Base-by-base conservation (phyloP, 306 rosid genomes). In the Quercus robur region DNA sequence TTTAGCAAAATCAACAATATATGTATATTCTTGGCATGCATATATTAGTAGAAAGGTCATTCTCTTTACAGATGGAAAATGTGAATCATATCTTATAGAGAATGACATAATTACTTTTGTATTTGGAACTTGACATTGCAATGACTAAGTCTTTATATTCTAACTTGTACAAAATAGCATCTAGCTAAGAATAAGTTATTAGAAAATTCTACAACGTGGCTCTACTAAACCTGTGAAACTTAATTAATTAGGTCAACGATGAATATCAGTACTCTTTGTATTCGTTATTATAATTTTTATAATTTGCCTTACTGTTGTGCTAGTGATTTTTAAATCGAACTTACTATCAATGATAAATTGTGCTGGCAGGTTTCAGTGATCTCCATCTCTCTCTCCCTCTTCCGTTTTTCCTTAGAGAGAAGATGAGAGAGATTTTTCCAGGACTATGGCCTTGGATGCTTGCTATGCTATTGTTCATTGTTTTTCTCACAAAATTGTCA, bases 371-470 rank as follows among this genome's bases (percentile, higher is more conserved):
- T 81, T 75, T 54, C 19, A 49, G 81, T 56, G 35, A 28, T 77
- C 81, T 77, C 58, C 54, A 57, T 46, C n/a, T 12, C 58, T 63
- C 55, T 80, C 69, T 23, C 14, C 25, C 75, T 81, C 75, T 80
- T 56, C 49, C 57, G 54, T 81, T 83, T 72, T 69, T 81, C 75
- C 80, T 55, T 75, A 18, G 52, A 46, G 52, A 46, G 81, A 86
- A 78, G 85, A 90, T 88, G 92, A 81, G 77, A 77, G 88, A 84
- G 73, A 80, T 64, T 73, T 56, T 64, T 31, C 64, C 92, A 77
- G 84, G 77, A 77, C 70, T 59, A 58, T 87, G 87, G 92, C 80
- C 80, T 49, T 75, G 75, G 75, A 28, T 75, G 75, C 73, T 86
- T 74, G 46, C 74, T 20, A 70, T 85, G 68, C 52, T 87, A 38